Base-by-base conservation (phyloP, 495 filamentous ascomycete species). In the Penicillium longicatenatum region DNA sequence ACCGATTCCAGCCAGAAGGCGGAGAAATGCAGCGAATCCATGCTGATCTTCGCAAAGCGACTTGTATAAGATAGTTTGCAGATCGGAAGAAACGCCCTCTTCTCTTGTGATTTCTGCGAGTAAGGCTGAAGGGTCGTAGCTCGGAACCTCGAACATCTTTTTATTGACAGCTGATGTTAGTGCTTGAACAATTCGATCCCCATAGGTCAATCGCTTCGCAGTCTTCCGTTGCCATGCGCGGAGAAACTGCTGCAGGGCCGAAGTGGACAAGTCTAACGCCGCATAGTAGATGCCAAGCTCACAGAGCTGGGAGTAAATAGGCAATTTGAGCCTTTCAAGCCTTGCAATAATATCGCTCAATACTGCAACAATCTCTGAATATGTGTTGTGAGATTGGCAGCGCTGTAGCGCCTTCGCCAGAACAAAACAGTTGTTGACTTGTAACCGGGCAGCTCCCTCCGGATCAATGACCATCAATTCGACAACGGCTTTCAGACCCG, bases 221-320 rank as follows among this genome's bases (percentile, higher is more conserved):
- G 29, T 17, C 24, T 52, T 31, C 7, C 24, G n/a, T 29, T 17
- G 16, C 55, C 53, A 55, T 20, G 6, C 4, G 4, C 12, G 55
- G 48, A 78, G 29, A 47, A 73, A 67, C 7, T 59, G 58, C 11
- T 60, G 52, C 0, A 79, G 53, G 37, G 67, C 65, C 6, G 68
- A 45, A 11, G 59, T 48, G 16, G 64, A 73, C 19, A 75, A 60
- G 35, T 61, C 50, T 8, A 70, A 60, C 11, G 59, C 64, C n/a
- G 75, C 69, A 59, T 73, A 69, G 26, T 62, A 60, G 33, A 77
- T 66, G 0, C 65, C 67, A 16, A 69, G 41, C 39, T 55, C 30
- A 55, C 48, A 59, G 7, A 70, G 8, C 3, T 50, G 9, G 4
- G 29, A n/a, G 5, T 22, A 44, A 16, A 70, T 24, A 1, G 29